phyloP scores from a whole-genome alignment of 106 monocot genomes.

The Triglochin maritima region DNA sequence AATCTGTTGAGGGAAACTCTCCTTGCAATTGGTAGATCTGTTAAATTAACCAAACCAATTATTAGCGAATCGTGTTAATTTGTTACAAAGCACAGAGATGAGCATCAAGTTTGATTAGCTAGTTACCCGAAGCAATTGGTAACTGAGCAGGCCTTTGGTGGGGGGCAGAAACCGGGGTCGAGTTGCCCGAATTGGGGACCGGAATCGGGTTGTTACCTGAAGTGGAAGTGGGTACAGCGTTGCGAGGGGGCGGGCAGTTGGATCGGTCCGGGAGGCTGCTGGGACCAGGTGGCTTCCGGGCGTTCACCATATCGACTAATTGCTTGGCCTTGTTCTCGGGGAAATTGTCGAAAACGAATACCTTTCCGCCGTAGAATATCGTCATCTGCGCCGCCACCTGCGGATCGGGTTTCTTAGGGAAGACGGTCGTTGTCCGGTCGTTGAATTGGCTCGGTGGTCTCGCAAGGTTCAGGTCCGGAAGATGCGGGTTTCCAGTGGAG shows the following conservation, averaged over 20 bases:
- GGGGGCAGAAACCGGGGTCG: background rate
- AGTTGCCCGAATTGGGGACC: background rate
- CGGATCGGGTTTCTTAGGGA: background rate
- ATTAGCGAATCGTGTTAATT: background rate
- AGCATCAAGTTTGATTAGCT: background rate
- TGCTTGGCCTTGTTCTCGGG: conserved; percentile 31
- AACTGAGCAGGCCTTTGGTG: background rate
- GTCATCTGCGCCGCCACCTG: conserved; percentile 32
- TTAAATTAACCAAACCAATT: background rate
- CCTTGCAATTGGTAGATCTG: conserved; percentile 30
- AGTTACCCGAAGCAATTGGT: conserved; percentile 7
- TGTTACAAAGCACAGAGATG: background rate
- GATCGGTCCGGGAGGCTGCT: background rate
- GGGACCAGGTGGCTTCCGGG: background rate
- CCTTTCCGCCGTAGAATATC: conserved; percentile 55
- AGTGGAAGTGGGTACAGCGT: background rate
- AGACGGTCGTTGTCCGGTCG: background rate
- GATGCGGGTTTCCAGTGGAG: background rate
- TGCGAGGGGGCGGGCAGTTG: conserved; percentile 5
- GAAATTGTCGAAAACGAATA: conserved; percentile 59
- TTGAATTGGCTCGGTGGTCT: background rate
- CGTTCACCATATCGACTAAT: conserved; percentile 31
- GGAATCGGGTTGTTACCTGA: background rate
- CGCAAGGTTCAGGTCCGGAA: conserved; percentile 2
- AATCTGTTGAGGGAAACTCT: conserved; percentile 33